Evolutionary conservation across 2,329 filamentous ascomycete species (phyloP).

Genomic region (Leptographium wingfieldii): DNA sequence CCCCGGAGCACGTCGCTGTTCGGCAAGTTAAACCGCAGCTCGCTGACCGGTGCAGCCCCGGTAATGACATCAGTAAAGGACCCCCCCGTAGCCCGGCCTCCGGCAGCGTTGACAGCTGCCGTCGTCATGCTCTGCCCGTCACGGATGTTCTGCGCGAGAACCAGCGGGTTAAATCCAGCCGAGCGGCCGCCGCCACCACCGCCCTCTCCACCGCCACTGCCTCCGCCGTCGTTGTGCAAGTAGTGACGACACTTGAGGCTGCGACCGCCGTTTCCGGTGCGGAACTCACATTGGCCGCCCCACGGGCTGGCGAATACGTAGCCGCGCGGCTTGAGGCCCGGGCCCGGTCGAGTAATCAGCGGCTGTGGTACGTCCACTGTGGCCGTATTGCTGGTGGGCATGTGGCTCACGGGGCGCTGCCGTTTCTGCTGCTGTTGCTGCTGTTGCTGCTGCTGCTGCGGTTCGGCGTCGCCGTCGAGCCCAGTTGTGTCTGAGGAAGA

Average conservation of each 20-base stretch:
- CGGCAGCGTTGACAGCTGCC: constrained; percentile 7
- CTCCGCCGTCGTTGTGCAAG: constrained; percentile 26
- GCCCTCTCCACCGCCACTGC: not conserved
- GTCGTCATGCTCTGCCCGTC: constrained; percentile 16
- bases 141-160: constrained; percentile 21
- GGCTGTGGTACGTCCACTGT: not conserved
- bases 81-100: constrained; percentile 13
- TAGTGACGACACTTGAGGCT: constrained; percentile 63
- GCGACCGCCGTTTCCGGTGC: constrained; percentile 62
- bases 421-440: not conserved
- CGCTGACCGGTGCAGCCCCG: constrained; percentile 49
- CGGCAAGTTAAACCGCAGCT: constrained; percentile 82
- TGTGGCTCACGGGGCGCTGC: not conserved
- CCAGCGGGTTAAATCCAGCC: constrained; percentile 30
- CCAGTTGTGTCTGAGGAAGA: not conserved
- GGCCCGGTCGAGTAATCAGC: constrained; percentile 29
- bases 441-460: not conserved
- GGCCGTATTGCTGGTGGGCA: not conserved
- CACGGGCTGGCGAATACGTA: constrained; percentile 79
- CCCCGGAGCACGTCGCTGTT: constrained; percentile 33
- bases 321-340: constrained; percentile 42
- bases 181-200: constrained; percentile 11
- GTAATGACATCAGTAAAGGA: constrained; percentile 18
- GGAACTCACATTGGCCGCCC: constrained; percentile 78
- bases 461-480: constrained; percentile 8